phyloP scores from a whole-genome alignment of 1,284 basidiomycete species.

The Rhodotorula sp. region DNA sequence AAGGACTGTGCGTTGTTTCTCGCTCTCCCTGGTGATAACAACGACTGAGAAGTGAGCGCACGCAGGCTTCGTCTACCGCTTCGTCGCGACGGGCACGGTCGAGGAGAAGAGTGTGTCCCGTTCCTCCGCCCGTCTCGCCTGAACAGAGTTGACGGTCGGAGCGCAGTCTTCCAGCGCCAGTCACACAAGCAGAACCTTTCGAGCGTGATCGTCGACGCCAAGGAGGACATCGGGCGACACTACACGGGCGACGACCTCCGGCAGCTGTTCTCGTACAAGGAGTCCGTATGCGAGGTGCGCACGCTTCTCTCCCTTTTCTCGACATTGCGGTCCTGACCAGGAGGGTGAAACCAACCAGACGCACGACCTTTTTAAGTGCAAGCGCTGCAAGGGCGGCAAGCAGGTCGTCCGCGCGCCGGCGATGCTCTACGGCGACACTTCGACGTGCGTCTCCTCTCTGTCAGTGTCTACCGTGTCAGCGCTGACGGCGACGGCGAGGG shows the following conservation, averaged over 20 bases:
- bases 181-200: constrained; percentile 96
- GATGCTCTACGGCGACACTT: constrained; percentile 92
- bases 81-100: constrained; percentile 95
- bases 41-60: background rate
- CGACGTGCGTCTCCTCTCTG: constrained; percentile 71
- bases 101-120: constrained; percentile 79
- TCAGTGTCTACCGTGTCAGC: background rate
- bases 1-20: constrained; percentile 76
- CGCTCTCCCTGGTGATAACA: background rate
- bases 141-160: background rate
- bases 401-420: constrained; percentile 82
- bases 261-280: constrained; percentile 87
- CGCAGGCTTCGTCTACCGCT: constrained; percentile 93
- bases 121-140: background rate
- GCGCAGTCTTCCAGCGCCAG: constrained; percentile 47
- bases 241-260: constrained; percentile 88
- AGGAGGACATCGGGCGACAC: constrained; percentile 91
- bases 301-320: too few relatives aligned
- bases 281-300: constrained; percentile 28
- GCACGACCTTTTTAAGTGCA: constrained; percentile 97
- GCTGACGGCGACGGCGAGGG: constrained; percentile 48
- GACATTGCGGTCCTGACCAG: too few relatives aligned
- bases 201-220: constrained; percentile 95
- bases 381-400: constrained; percentile 83
- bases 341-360: constrained; percentile 61